phyloP scores from a whole-genome alignment of 2,329 filamentous ascomycete species.

The Microascus cirrosus region DNA sequence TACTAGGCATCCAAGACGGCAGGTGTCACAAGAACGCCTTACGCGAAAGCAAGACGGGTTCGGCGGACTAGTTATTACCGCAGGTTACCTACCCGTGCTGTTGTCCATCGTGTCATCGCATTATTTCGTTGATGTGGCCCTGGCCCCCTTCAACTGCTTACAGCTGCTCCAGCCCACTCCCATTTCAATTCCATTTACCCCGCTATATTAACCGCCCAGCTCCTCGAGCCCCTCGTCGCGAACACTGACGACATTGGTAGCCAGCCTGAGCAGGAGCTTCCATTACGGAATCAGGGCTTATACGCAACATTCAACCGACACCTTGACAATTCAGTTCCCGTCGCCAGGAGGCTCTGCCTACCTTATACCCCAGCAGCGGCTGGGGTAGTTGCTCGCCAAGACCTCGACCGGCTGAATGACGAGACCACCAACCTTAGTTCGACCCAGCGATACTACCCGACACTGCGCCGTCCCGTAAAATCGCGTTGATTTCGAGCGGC shows the following conservation, averaged over 20 bases:
- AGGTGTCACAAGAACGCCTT: neutral
- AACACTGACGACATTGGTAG: neutral
- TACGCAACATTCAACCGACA: neutral
- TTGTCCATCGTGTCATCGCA: neutral
- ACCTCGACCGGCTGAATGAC: neutral
- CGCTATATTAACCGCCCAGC: neutral
- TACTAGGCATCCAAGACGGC: neutral
- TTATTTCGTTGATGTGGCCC: neutral
- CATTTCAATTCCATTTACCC: neutral
- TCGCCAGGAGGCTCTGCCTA: neutral
- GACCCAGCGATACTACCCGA: neutral
- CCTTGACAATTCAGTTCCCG: neutral
- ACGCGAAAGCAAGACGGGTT: neutral
- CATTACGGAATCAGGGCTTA: neutral
- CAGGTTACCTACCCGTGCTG: neutral
- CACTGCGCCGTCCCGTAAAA: neutral
- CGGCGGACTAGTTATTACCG: neutral
- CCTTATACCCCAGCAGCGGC: neutral
- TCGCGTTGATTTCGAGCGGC: neutral
- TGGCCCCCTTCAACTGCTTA: neutral
- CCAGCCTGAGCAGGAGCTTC: neutral
- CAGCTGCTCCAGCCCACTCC: neutral
- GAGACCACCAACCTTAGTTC: neutral
- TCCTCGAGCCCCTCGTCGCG: neutral
- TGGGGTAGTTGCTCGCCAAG: neutral